Evolutionary conservation across 164 flowering plant species (phyloP).

Genomic region (Protea cynaroides): DNA sequence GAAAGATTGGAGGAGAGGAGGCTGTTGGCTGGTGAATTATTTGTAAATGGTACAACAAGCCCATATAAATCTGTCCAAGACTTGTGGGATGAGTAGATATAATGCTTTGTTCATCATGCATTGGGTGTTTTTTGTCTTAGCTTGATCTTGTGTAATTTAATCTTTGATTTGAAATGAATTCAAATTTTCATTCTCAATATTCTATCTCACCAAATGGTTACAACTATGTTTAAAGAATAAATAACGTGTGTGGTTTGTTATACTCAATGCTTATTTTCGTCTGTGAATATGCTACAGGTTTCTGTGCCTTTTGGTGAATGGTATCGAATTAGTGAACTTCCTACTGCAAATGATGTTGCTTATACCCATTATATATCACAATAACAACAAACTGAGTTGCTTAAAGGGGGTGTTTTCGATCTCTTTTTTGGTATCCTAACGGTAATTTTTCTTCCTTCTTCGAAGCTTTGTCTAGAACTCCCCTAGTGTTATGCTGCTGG

Average conservation of each 20-base stretch:
- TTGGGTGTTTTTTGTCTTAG: no score
- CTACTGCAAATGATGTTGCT: slow-evolving; percentile 61
- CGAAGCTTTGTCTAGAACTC: neutral
- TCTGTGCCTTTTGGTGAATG: slow-evolving; percentile 63
- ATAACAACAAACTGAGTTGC: slow-evolving; percentile 71
- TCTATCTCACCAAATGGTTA: no score
- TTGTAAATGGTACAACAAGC: slow-evolving; percentile 54
- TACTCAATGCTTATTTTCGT: neutral
- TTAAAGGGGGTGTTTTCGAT: slow-evolving; percentile 85
- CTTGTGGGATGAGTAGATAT: slow-evolving; percentile 72
- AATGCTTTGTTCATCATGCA: neutral
- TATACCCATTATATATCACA: slow-evolving; percentile 49
- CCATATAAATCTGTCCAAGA: slow-evolving; percentile 62
- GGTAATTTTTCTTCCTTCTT: slow-evolving; percentile 29
- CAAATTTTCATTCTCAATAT: no score
- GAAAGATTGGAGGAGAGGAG: slow-evolving; percentile 59
- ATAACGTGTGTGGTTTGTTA: no score
- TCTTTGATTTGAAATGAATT: no score
- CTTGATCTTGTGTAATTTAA: no score
- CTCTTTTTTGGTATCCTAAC: slow-evolving; percentile 71
- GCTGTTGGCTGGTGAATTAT: slow-evolving; percentile 64
- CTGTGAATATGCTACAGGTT: slow-evolving; percentile 40
- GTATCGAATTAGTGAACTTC: slow-evolving; percentile 70
- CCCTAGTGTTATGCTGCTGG: no score
- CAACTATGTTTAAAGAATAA: no score